These are phyloP conservation scores for Aspergillus terreus DNA, from an alignment of 2,329 filamentous ascomycete species.

Conservation along the genomic window DNA sequence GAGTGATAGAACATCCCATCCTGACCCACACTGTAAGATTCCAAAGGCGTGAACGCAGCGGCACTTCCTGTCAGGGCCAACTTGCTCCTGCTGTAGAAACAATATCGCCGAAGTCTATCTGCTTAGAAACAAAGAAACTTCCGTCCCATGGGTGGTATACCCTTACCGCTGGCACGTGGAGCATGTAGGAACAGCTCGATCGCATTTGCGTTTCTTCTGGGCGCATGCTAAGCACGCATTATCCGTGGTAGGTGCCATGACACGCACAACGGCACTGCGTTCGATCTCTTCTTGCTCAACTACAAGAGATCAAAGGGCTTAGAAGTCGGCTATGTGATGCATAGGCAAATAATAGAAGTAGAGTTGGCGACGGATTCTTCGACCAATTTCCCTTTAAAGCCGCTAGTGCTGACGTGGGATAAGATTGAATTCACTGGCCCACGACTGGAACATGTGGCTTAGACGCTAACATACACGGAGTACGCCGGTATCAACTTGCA, in stretches of 20 bases:
- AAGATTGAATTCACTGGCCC: too few relatives aligned
- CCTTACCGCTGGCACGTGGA: conserved; percentile 3
- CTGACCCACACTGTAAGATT: neutral
- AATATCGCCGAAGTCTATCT: neutral
- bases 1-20: neutral
- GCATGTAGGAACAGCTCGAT: conserved; percentile 4
- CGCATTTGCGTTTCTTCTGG: conserved; percentile 8
- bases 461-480: too few relatives aligned
- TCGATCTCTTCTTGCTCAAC: too few relatives aligned
- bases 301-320: too few relatives aligned
- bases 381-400: too few relatives aligned
- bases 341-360: too few relatives aligned
- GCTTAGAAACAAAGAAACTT: neutral
- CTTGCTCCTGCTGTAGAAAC: neutral
- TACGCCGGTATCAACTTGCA: too few relatives aligned
- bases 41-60: neutral
- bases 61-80: neutral
- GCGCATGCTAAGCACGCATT: conserved; percentile 6
- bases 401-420: too few relatives aligned
- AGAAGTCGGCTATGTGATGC: too few relatives aligned
- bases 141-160: neutral
- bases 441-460: too few relatives aligned
- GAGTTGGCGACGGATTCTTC: too few relatives aligned
- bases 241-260: neutral
- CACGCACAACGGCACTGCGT: too few relatives aligned